These are phyloP conservation scores for Aureobasidium sp. DNA, from an alignment of 2,329 filamentous ascomycete genomes.

Conservation along the genomic window DNA sequence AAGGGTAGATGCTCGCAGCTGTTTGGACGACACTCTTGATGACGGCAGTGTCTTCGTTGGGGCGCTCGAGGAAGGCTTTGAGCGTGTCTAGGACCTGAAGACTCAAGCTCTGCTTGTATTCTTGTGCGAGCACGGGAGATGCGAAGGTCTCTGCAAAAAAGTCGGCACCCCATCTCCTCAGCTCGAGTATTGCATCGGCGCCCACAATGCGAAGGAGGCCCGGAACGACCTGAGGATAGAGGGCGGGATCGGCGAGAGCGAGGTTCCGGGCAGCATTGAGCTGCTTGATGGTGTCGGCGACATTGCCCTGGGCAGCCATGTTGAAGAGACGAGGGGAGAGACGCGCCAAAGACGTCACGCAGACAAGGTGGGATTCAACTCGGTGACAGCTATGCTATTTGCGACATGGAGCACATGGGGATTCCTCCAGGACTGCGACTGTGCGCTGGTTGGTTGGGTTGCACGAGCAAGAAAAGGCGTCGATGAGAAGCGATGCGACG, in stretches of 20 bases:
- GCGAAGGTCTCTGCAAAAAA: slow-evolving; percentile 95
- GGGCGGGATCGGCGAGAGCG: slow-evolving; percentile 75
- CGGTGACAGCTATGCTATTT: slow-evolving; percentile 11
- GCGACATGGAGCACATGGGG: slow-evolving; percentile 3
- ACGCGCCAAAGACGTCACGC: slow-evolving; percentile 20
- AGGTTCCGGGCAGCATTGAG: slow-evolving; percentile 86
- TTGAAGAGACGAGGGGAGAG: slow-evolving; percentile 16
- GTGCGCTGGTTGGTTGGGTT: not conserved
- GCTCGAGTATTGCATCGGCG: slow-evolving; percentile 63
- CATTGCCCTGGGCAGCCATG: slow-evolving; percentile 23
- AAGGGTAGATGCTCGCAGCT: slow-evolving; percentile 84
- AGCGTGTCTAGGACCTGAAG: slow-evolving; percentile 72
- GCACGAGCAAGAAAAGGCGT: not conserved
- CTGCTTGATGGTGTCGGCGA: slow-evolving; percentile 71
- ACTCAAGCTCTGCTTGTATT: slow-evolving; percentile 74
- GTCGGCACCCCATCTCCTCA: slow-evolving; percentile 92
- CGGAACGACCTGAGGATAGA: slow-evolving; percentile 87
- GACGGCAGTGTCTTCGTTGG: slow-evolving; percentile 67
- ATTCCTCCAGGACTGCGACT: not conserved
- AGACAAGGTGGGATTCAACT: slow-evolving; percentile 3
- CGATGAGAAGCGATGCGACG: not conserved
- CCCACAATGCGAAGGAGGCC: slow-evolving; percentile 89
- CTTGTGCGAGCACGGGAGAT: slow-evolving; percentile 70
- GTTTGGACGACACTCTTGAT: slow-evolving; percentile 82
- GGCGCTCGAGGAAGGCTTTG: slow-evolving; percentile 38